These are phyloP conservation scores for Paraconiothyrium brasiliense DNA, from an alignment of 2,329 filamentous ascomycete genomes.

Conservation along the genomic window DNA sequence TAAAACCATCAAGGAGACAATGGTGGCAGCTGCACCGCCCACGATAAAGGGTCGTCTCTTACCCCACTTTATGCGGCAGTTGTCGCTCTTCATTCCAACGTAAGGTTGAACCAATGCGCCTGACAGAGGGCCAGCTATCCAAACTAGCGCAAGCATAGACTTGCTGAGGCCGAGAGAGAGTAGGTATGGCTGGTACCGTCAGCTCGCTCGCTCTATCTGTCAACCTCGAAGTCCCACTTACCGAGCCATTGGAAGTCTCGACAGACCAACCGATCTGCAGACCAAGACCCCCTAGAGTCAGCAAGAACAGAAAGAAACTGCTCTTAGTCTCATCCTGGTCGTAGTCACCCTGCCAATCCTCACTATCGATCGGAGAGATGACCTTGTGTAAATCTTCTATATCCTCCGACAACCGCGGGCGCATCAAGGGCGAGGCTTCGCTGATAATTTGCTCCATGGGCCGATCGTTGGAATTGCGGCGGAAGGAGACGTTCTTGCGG, in stretches of 20 bases:
- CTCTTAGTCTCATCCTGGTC: slow-evolving; percentile 75
- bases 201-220: not conserved
- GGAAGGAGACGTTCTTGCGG: slow-evolving; percentile 50
- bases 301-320: slow-evolving; percentile 82
- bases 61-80: slow-evolving; percentile 58
- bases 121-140: slow-evolving; percentile 65
- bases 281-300: slow-evolving; percentile 86
- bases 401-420: slow-evolving; percentile 41
- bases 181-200: slow-evolving; percentile 56
- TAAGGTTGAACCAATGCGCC: slow-evolving; percentile 64
- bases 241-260: slow-evolving; percentile 90
- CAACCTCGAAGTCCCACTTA: slow-evolving; percentile 45
- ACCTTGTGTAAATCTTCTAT: slow-evolving; percentile 44
- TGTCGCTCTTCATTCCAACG: slow-evolving; percentile 63
- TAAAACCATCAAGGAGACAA: slow-evolving; percentile 59
- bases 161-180: slow-evolving; percentile 63
- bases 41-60: slow-evolving; percentile 63
- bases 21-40: slow-evolving; percentile 59
- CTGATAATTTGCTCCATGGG: slow-evolving; percentile 39
- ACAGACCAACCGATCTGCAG: slow-evolving; percentile 96
- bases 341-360: slow-evolving; percentile 52
- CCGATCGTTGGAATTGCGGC: slow-evolving; percentile 34
- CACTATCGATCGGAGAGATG: slow-evolving; percentile 42
- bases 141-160: slow-evolving; percentile 61
- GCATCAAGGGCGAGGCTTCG: slow-evolving; percentile 48